These are phyloP conservation scores for Glarea lozoyensis DNA, from an alignment of 495 filamentous ascomycete species.

Conservation along the genomic window DNA sequence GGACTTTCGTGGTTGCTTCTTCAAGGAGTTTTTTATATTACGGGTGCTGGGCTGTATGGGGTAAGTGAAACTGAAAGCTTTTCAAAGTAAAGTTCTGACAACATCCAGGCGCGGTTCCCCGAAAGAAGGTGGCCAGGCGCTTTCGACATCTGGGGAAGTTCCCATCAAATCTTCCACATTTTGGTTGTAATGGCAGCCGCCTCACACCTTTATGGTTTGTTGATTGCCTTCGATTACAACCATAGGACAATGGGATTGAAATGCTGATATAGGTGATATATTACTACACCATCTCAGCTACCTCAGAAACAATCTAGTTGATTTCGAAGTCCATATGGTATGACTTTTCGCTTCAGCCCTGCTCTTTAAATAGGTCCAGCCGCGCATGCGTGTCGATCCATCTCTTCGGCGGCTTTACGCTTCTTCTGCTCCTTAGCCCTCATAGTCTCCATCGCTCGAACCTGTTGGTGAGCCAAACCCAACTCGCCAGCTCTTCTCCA, in stretches of 20 bases:
- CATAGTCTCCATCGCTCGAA: slow-evolving; percentile 15
- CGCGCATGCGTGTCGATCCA: too few species aligned
- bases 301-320: not conserved
- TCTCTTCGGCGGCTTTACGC: slow-evolving; percentile 1
- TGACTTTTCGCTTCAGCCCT: not conserved
- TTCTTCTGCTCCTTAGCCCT: slow-evolving; percentile 16
- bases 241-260: slow-evolving; percentile 17
- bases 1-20: slow-evolving; percentile 73
- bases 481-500: slow-evolving; percentile 25
- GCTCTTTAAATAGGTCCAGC: too few species aligned
- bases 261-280: slow-evolving; percentile 13
- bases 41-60: slow-evolving; percentile 79
- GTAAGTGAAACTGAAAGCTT: slow-evolving; percentile 28
- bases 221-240: slow-evolving; percentile 34
- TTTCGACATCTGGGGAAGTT: slow-evolving; percentile 71
- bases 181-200: slow-evolving; percentile 60
- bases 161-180: slow-evolving; percentile 75
- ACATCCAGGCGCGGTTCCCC: slow-evolving; percentile 42
- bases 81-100: too few species aligned
- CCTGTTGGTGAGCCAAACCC: slow-evolving; percentile 22
- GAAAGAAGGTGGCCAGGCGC: slow-evolving; percentile 52
- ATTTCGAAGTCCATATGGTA: not conserved
- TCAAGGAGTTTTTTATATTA: slow-evolving; percentile 77
- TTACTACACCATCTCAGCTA: not conserved
- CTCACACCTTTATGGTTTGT: slow-evolving; percentile 54